Evolutionary conservation across 116 monocot species (phyloP), one percentile per base, ranked within the genome.

Genomic region (Thalassia testudinum): DNA sequence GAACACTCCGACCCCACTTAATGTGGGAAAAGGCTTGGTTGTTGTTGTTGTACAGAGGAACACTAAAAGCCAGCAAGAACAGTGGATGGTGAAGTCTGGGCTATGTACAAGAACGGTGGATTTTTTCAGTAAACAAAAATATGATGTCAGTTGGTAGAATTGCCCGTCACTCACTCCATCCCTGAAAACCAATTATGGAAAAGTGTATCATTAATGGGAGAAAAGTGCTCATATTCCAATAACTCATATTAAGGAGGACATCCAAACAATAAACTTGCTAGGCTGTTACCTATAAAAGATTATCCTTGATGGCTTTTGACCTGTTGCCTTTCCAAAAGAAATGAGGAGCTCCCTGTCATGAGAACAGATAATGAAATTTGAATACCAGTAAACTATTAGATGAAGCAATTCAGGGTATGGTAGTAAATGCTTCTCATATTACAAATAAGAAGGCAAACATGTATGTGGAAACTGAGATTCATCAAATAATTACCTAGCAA

Each of bases 161-260:
- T 86, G 86, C 8, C 77, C 77, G 53, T 86, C 86, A 27, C 86
- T 78, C 20, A 81, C 75, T 34, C 86, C 86, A 65, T 87, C 87
- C 56, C 82, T 87, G 15, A 45, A 45, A 6, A 16, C 4, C 2
- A 45, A 7, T 1, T 45, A 45, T 4, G 4, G 15, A 45, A 2
- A 45, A 45, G 19, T 45, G 4, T 20, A 7, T 45, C 15, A 10
- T 34, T 10, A 34, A 34, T 34, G 30, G 30, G 10, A 34, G 3
- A 34, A 10, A 5, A 34, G 10, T 3, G 30, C 10, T 5, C 10
- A 34, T 34, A 34, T 5, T 3, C 30, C 10, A 34, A 10, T 34
- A 10, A 34, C 30, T 5, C 3, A 5, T 34, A 5, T 3, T 34
- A 34, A 5, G 10, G 3, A 34, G 7, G 34, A 49, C 44, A 47